Evolutionary conservation across 2,329 filamentous ascomycete species (phyloP).

Genomic region (Penicillium sp.): DNA sequence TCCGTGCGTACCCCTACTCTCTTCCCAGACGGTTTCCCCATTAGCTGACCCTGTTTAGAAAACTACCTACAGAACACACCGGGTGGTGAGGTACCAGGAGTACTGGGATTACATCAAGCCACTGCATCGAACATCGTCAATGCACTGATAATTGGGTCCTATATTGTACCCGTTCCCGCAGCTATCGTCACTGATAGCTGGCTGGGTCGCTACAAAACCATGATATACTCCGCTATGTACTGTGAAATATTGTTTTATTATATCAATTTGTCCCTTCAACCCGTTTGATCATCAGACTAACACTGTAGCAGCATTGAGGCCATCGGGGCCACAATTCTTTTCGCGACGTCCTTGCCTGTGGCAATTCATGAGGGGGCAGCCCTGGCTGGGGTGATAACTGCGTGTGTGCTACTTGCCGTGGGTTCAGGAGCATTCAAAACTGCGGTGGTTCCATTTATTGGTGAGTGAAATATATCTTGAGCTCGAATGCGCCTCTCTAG

Average conservation of each 20-base stretch:
- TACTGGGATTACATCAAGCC: constrained; percentile 60
- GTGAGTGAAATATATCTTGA: constrained; percentile 11
- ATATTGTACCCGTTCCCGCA: constrained; percentile 40
- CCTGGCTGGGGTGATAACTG: constrained; percentile 29
- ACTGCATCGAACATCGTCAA: constrained; percentile 60
- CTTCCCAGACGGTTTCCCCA: too few species aligned
- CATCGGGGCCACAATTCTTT: constrained; percentile 28
- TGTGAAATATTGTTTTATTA: background rate
- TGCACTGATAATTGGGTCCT: constrained; percentile 60
- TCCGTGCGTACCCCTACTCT: constrained; percentile 13
- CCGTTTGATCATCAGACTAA: background rate
- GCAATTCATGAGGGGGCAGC: constrained; percentile 9
- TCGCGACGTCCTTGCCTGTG: constrained; percentile 28
- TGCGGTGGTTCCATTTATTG: constrained; percentile 40
- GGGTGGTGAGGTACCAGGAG: constrained; percentile 48
- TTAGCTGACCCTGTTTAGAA: constrained; percentile 6
- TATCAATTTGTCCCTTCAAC: background rate
- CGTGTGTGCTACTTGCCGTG: constrained; percentile 43
- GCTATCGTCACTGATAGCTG: constrained; percentile 45
- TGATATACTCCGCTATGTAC: constrained; percentile 35
- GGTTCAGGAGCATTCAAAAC: constrained; percentile 44
- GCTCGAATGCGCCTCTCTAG: background rate
- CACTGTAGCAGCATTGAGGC: constrained; percentile 11
- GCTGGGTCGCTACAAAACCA: constrained; percentile 44
- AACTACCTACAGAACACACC: constrained; percentile 20